Evolutionary conservation across 169 alveolate genomes (phyloP).

Genomic region (Cryptosporidium ryanae): DNA sequence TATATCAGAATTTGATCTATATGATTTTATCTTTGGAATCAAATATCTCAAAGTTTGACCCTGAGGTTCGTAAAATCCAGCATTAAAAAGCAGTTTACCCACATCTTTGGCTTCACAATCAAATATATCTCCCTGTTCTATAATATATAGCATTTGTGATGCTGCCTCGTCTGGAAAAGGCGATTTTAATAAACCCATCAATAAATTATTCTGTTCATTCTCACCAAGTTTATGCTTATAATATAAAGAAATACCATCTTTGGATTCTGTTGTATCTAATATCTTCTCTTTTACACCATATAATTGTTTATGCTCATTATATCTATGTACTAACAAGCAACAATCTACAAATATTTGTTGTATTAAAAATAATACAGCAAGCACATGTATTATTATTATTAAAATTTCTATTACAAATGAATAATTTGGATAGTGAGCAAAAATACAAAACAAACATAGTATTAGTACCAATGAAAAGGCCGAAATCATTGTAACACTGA

Average conservation of each 20-base stretch:
- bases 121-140: conserved; percentile 65
- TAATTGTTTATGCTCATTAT: conserved; percentile 36
- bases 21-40: conserved; percentile 53
- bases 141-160: conserved; percentile 67
- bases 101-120: conserved; percentile 66
- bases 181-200: conserved; percentile 39
- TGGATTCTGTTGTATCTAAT: conserved; percentile 49
- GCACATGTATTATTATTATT: conserved; percentile 3
- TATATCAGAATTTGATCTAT: conserved; percentile 54
- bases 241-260: conserved; percentile 55
- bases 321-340: conserved; percentile 32
- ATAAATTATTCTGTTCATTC: conserved; percentile 35
- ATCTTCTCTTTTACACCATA: conserved; percentile 53
- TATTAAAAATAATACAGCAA: conserved; percentile 1
- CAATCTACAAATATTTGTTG: conserved; percentile 43
- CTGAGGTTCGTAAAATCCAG: conserved; percentile 74
- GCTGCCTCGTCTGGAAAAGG: conserved; percentile 75
- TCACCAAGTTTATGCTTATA: conserved; percentile 69
- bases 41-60: conserved; percentile 66
- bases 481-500: neutral
- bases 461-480: conserved; percentile 7
- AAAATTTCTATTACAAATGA: neutral
- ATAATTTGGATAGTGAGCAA: conserved; percentile 32
- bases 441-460: conserved; percentile 23
- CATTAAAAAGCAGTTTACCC: conserved; percentile 25